Evolutionary conservation across 208 protist species (phyloP), one percentile per base, ranked within the genome.

Genomic region (Trypanosoma avium): DNA sequence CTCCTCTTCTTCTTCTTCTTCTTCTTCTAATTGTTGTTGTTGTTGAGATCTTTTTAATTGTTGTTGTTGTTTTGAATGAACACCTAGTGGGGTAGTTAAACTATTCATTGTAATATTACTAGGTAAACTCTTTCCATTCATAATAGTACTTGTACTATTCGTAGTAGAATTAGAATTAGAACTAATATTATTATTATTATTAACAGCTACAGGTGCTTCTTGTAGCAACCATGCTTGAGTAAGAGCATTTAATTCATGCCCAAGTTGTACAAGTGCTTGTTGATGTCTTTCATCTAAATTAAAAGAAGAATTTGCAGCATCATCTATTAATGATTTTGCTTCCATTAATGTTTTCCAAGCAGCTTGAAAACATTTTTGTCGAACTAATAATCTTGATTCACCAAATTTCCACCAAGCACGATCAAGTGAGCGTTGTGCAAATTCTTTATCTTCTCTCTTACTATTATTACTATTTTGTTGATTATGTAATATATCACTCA

Each of bases 381-480:
- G 67, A 15, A 29, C 26, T 15, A 72, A 26, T 2, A 61, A 57
- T 15, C 58, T 49, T 15, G 67, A 32, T 24, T 72, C 67, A 30
- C 67, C 67, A 32, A 72, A 66, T 27, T 66, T 64, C 22, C n/a
- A 15, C 67, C 67, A 72, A 19, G 59, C 59, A 9, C 15, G 12
- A 29, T 66, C 67, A 24, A 72, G 38, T 4, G 26, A 43, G 5
- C 22, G 8, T 1, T 61, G 42, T 24, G 22, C 32, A 12, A 15
- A 32, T 30, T 54, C 42, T 21, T 52, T 29, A 5, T 49, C 21
- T 24, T 40, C 12, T 1, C 10, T 35, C 35, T 35, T 27, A 32
- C 12, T 27, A 35, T 27, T 55, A 36, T 17, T n/a, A n/a, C n/a
- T n/a, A n/a, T n/a, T n/a, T n/a, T n/a, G n/a, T n/a, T n/a, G n/a